These are phyloP conservation scores for Colletotrichum sp. DNA, from an alignment of 2,329 filamentous ascomycete genomes.

Conservation along the genomic window DNA sequence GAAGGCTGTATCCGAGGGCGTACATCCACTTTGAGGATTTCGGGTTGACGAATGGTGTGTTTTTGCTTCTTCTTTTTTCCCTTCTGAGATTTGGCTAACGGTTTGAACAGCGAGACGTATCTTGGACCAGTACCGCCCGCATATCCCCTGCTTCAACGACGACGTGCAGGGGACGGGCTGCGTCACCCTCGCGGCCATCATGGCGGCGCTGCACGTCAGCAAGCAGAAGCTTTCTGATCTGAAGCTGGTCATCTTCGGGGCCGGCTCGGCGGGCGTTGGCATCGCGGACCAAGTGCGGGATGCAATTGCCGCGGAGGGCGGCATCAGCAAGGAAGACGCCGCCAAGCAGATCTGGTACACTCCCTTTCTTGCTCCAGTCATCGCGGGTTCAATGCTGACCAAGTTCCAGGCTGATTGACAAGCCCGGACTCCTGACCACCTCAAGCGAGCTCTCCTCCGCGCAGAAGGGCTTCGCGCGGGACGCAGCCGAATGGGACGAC, in stretches of 20 bases:
- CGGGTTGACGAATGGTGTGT: constrained; percentile 54
- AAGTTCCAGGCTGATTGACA: constrained; percentile 75
- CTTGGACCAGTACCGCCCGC: constrained; percentile 74
- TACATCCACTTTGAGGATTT: constrained; percentile 94
- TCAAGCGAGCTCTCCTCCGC: constrained; percentile 67
- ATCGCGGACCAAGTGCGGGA: constrained; percentile 87
- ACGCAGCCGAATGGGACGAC: constrained; percentile 66
- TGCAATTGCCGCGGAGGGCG: constrained; percentile 73
- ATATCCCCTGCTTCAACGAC: constrained; percentile 88
- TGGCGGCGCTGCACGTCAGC: constrained; percentile 75
- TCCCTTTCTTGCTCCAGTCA: rapidly evolving
- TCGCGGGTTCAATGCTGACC: not conserved
- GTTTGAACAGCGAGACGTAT: constrained; percentile 64
- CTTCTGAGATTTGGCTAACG: no score
- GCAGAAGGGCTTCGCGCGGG: constrained; percentile 71
- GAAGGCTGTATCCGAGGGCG: constrained; percentile 75
- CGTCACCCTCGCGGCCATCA: constrained; percentile 83
- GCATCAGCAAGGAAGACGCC: constrained; percentile 75
- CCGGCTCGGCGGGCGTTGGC: constrained; percentile 82
- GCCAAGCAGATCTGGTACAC: constrained; percentile 77
- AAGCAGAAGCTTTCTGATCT: constrained; percentile 70
- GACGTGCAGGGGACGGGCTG: constrained; percentile 90
- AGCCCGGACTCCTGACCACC: constrained; percentile 75
- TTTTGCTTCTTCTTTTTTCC: no score
- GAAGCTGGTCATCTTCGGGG: constrained; percentile 77